Conservation (phyloP, 768 basidiomycete species). For the Boletus bicolor region DNA sequence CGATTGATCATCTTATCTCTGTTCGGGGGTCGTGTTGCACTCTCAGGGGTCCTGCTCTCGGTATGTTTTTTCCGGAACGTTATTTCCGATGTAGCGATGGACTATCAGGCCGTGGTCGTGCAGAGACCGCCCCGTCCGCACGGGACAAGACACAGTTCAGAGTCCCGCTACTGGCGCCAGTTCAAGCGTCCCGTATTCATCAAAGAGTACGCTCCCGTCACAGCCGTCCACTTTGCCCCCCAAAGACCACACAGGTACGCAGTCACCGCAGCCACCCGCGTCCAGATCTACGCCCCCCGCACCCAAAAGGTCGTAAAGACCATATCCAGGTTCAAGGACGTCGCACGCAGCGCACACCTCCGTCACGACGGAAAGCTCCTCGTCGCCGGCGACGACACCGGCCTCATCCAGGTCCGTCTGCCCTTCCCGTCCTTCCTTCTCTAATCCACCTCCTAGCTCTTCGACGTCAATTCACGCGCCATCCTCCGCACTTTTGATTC, state of each 20-base stretch:
- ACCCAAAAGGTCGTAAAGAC: constrained; percentile 97
- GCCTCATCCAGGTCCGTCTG: constrained; percentile 63
- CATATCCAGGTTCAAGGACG: constrained; percentile 95
- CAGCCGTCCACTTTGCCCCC: constrained; percentile 87
- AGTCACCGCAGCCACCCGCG: constrained; percentile 88
- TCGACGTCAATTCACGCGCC: constrained; percentile 90
- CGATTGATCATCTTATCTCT: constrained; percentile 21
- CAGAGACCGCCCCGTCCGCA: constrained; percentile 54
- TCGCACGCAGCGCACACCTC: constrained; percentile 85
- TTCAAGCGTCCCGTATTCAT: constrained; percentile 91
- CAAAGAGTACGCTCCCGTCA: constrained; percentile 96
- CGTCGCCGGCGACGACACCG: constrained; percentile 93
- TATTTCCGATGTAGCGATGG: constrained; percentile 44
- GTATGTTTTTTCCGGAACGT: neutral
- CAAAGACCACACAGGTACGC: constrained; percentile 91
- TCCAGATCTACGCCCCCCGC: constrained; percentile 94
- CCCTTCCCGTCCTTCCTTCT: neutral
- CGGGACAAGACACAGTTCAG: constrained; percentile 59
- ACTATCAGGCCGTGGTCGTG: constrained; percentile 76
- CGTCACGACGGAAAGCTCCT: constrained; percentile 92
- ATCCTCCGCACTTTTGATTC: constrained; percentile 89
- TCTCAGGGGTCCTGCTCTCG: constrained; percentile 8
- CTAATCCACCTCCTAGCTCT: constrained; percentile 52
- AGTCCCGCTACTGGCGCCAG: constrained; percentile 83
- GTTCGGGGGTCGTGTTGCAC: constrained; percentile 2